These are phyloP conservation scores for Aspergillus ochraceus DNA, from an alignment of 2,329 filamentous ascomycete genomes.

Conservation along the genomic window DNA sequence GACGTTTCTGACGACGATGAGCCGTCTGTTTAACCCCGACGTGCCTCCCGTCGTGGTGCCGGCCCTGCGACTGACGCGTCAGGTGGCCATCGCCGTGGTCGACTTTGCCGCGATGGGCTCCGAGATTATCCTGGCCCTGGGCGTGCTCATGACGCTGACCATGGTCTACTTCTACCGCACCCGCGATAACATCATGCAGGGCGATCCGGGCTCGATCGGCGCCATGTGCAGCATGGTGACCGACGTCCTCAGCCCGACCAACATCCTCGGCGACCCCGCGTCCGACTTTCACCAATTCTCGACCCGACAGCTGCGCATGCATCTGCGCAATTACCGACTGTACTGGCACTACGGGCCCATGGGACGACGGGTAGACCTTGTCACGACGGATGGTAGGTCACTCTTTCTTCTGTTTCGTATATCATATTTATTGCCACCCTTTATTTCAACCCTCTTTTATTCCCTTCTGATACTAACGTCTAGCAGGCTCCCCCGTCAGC, in stretches of 20 bases:
- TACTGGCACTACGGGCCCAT: constrained; percentile 28
- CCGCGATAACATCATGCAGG: constrained; percentile 31
- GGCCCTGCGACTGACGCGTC: constrained; percentile 22
- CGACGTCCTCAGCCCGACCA: constrained; percentile 29
- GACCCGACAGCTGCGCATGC: constrained; percentile 31
- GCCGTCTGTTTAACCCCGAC: constrained; percentile 33
- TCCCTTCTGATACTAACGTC: not conserved
- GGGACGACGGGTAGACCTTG: constrained; percentile 30
- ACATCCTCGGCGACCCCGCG: constrained; percentile 27
- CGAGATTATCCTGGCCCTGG: constrained; percentile 29
- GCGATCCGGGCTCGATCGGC: constrained; percentile 34
- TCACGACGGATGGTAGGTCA: constrained; percentile 28
- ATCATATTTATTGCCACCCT: no score
- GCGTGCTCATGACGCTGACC: constrained; percentile 23
- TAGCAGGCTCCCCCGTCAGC: constrained; percentile 23
- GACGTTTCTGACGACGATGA: constrained; percentile 31
- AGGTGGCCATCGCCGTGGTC: constrained; percentile 32
- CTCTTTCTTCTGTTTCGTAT: not conserved
- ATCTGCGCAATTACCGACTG: constrained; percentile 29
- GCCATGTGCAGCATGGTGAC: constrained; percentile 37
- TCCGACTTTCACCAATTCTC: constrained; percentile 35
- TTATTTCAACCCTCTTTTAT: no score
- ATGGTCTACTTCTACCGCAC: constrained; percentile 30
- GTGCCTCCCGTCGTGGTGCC: constrained; percentile 18
- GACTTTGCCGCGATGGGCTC: constrained; percentile 29